Evolutionary conservation across 257 asterid species (phyloP).

Genomic region (Asclepias syriaca): DNA sequence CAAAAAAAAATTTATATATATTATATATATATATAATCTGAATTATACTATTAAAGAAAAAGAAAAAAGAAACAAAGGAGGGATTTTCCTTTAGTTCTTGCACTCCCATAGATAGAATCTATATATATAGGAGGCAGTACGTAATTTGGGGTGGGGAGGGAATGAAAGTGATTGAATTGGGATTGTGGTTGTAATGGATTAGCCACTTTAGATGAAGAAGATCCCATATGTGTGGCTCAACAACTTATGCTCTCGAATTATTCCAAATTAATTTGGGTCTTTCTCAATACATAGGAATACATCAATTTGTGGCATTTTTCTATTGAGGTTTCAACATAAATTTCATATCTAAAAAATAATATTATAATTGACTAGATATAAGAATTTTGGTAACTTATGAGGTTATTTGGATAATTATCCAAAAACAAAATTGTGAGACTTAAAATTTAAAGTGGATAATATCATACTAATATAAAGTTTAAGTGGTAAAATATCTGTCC

Average conservation of each 20-base stretch:
- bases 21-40: not conserved
- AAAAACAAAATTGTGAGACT: too few relatives aligned
- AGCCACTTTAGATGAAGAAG: conserved; percentile 24
- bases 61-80: not conserved
- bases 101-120: not conserved
- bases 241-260: conserved; percentile 22
- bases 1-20: too few relatives aligned
- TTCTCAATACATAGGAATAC: conserved; percentile 13
- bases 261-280: conserved; percentile 19
- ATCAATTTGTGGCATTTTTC: not conserved
- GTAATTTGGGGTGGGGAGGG: not conserved
- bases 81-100: not conserved
- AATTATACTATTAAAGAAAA: not conserved
- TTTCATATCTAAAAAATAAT: too few relatives aligned
- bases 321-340: too few relatives aligned
- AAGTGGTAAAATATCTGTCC: too few relatives aligned
- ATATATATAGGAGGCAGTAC: not conserved
- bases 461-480: too few relatives aligned
- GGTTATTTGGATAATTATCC: too few relatives aligned
- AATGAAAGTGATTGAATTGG: not conserved
- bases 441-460: too few relatives aligned
- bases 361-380: too few relatives aligned
- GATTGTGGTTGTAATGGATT: conserved; percentile 15
- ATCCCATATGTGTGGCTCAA: conserved; percentile 48
- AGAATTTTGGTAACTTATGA: too few relatives aligned